These are phyloP conservation scores for Gamsiella multidivaricata DNA, from an alignment of 192 early-diverging fungal species.

Conservation along the genomic window DNA sequence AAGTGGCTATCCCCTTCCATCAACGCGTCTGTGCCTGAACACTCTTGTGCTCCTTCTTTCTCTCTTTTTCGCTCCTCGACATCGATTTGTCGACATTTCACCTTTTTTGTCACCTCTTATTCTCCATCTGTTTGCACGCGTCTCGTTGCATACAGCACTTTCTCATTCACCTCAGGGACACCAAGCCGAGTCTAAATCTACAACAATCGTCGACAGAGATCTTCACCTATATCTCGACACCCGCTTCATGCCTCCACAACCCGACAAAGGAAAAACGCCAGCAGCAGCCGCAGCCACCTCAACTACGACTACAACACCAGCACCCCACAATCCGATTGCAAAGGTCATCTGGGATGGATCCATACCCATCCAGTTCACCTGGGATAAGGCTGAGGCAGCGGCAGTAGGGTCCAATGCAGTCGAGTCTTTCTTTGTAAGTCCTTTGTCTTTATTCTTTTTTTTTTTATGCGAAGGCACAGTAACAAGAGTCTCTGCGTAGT, in stretches of 20 bases:
- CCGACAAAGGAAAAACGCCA: conserved; percentile 43
- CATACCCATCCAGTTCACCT: conserved; percentile 58
- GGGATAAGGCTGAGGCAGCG: conserved; percentile 47
- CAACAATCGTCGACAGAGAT: no score
- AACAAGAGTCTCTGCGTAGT: no score
- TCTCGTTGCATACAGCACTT: no score
- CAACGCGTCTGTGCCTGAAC: no score
- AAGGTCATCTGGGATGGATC: conserved; percentile 62
- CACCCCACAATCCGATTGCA: conserved; percentile 57
- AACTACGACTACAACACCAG: conserved; percentile 17
- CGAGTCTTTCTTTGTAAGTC: conserved; percentile 50
- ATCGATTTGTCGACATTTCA: no score
- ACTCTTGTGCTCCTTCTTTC: no score
- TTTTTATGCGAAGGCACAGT: not conserved
- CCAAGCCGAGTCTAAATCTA: no score
- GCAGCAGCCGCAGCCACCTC: conserved; percentile 28
- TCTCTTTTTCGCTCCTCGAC: no score
- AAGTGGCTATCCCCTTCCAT: no score
- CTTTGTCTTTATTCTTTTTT: not conserved
- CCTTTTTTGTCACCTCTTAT: no score
- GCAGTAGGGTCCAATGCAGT: conserved; percentile 50
- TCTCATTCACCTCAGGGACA: no score
- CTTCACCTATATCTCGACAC: not conserved
- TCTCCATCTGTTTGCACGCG: no score
- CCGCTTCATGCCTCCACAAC: conserved; percentile 42